Conservation (phyloP, 2,329 filamentous ascomycete genomes). For the Thermomyces lanuginosus region DNA sequence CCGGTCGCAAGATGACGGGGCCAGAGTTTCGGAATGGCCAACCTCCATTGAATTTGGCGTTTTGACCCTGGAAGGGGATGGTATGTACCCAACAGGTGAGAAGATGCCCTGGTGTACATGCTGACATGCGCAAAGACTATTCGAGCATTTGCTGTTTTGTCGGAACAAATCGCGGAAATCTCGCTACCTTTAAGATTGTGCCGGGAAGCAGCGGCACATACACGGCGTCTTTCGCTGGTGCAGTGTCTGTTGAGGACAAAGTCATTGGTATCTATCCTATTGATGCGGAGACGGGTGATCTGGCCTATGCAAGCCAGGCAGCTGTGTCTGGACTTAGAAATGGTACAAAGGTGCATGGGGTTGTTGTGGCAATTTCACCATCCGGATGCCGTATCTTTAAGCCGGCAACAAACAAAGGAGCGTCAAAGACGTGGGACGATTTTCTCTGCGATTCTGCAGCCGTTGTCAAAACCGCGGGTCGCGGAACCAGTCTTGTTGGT, state of each 20-base stretch:
- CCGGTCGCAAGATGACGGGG: conserved; percentile 31
- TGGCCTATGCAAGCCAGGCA: conserved; percentile 57
- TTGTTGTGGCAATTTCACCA: conserved; percentile 58
- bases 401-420: conserved; percentile 72
- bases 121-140: conserved; percentile 42
- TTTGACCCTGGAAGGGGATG: conserved; percentile 82
- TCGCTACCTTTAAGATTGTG: conserved; percentile 80
- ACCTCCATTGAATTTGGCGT: conserved; percentile 80
- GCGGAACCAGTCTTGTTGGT: conserved; percentile 63
- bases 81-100: conserved; percentile 16
- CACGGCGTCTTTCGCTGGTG: conserved; percentile 53
- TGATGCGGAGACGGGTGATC: conserved; percentile 56
- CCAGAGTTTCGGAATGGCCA: conserved; percentile 59
- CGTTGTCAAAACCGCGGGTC: conserved; percentile 56
- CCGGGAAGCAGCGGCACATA: conserved; percentile 56
- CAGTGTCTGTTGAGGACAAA: conserved; percentile 47
- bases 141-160: conserved; percentile 89
- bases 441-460: conserved; percentile 65
- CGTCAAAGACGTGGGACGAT: conserved; percentile 76
- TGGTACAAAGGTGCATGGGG: conserved; percentile 61
- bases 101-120: neutral
- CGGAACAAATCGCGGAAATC: conserved; percentile 67
- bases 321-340: conserved; percentile 61
- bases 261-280: conserved; percentile 69
- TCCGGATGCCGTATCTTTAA: conserved; percentile 74